Evolutionary conservation across 176 grass and related monocot species (phyloP), one percentile per base, ranked within the genome.

Genomic region (Oryza meyeriana): DNA sequence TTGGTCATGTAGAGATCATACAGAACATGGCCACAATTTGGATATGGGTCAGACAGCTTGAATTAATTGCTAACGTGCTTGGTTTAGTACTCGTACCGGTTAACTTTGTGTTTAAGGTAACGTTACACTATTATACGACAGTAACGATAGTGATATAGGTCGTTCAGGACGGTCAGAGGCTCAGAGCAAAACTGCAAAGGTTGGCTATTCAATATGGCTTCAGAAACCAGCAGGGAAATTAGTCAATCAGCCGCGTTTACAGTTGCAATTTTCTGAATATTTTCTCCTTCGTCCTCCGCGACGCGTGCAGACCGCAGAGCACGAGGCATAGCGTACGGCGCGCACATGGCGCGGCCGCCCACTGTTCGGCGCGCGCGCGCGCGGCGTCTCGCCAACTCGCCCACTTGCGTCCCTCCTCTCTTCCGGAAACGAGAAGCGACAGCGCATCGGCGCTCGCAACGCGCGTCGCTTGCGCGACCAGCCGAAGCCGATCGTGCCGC

Each of bases 371-470:
- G 38, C 41, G 73, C 22, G 50, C 35, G 48, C 11, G 55, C 38
- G 61, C 61, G 27, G 62, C 61, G 64, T 30, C 64, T 35, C 64
- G 20, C 47, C 39, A 47, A 34, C 45, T 29, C 24, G 11, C 6
- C 81, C 67, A 52, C 64, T 48, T 44, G 24, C 9, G 31, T n/a
- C 0, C n/a, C 17, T 35, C 3, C 44, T 57, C 22, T 0, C 10
- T 62, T 75, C 59, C 61, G 20, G 41, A 66, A 2, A 14, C 0
- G 12, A 63, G 27, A 25, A 12, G 42, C 80, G 74, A 79, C 86
- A 79, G 75, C 81, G 81, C 86, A 79, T 88, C 75, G 81, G 12
- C 86, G 80, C 44, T 48, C 8, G 52, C 64, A 12, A 57, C 70
- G n/a, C 38, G 32, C 78, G 20, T 9, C 48, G n/a, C n/a, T n/a